Base-by-base conservation (phyloP, 352 stramenopile species). In the Globisporangium recalcitrans region DNA sequence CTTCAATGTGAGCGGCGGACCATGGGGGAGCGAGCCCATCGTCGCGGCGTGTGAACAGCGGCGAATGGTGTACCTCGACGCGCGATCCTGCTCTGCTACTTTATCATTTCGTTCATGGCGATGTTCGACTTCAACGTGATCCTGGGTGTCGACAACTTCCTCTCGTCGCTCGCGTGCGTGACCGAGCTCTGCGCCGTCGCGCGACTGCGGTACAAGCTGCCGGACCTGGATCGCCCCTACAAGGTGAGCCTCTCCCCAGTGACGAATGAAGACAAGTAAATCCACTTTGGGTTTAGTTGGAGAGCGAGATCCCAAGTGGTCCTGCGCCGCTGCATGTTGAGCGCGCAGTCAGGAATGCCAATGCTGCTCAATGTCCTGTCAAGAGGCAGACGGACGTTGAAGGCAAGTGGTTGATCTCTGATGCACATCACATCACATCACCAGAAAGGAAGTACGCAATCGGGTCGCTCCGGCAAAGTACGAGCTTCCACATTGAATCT, bases 61-160 rank as follows among this genome's bases (percentile, higher is more conserved):
- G 21, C 38, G 4, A 87, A 78, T 19, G 84, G 82, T 10, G 75
- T 88, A 6, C 84, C 84, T 2, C 72, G 77, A 11, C 79, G 82
- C 32, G 78, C 82, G 8, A 91, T 92, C 52, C 46, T 88, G 31
- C 62, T 92, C 46, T 85, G 81, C 47, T 88, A 90, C 32, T 74
- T 70, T 54, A 88, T 94, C 60, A 91, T 94, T 34, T 72, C 85
- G 6, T 80, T 82, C 62, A 87, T 92, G 76, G 80, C 79, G 3
- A 65, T 90, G 27, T 88, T 94, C 22, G 80, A 91, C 54, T 94
- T 94, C 55, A 75, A 88, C 62, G 82, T 76, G 38, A 94, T 93
- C 53, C 69, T 92, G 57, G 81, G 78, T 22, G 75, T 94, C n/a
- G 82, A 90, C 63, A 94, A 94, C 64, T 90, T 94, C 44, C 62